Evolutionary conservation across 176 grass and related monocot species (phyloP), one percentile per base, ranked within the genome.

Genomic region (Ensete ventricosum): DNA sequence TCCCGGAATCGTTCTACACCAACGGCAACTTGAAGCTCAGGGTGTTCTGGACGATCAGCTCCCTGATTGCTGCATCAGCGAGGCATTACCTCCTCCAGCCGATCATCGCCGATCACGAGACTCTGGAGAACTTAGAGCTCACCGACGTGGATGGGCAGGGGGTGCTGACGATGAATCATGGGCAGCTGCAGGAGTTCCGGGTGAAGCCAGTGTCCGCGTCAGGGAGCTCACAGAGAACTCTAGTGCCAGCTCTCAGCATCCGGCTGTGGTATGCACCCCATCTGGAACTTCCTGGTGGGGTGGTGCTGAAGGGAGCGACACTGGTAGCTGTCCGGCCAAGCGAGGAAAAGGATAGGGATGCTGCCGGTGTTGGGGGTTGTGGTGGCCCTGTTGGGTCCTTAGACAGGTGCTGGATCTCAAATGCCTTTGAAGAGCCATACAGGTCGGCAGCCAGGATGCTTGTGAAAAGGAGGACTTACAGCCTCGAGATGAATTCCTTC

Each of bases 401-500:
- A 1, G 72, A 83, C 66, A 66, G 50, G 27, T 80, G 59, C 62
- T 97, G 90, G 94, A 90, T 97, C 54, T 83, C 83, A 43, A 81
- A 91, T 73, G 86, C 90, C 11, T 97, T 97, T 10, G 90, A 97
- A 75, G 94, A 97, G 80, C 90, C 89, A 0, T 98, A 93, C 75
- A 80, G 71, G 63, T 82, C 85, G 22, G 94, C 86, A 1, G 90
- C 84, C 7, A 78, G 76, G 69, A 76, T 91, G 82, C 94, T 98
- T 57, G 71, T 98, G 68, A 90, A 88, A 62, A 81, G 84, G 64
- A 87, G 84, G 82, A 93, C 76, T 52, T 93, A 91, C 73, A 74
- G 71, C 66, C 85, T 98, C 72, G 94, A 98, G 84, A 98, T 98
- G 94, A 98, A 98, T 76, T 98, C 90, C 23, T 98, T 98, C 83